phyloP scores from a whole-genome alignment of 345 rosid genomes.

The Raphanus sativus region DNA sequence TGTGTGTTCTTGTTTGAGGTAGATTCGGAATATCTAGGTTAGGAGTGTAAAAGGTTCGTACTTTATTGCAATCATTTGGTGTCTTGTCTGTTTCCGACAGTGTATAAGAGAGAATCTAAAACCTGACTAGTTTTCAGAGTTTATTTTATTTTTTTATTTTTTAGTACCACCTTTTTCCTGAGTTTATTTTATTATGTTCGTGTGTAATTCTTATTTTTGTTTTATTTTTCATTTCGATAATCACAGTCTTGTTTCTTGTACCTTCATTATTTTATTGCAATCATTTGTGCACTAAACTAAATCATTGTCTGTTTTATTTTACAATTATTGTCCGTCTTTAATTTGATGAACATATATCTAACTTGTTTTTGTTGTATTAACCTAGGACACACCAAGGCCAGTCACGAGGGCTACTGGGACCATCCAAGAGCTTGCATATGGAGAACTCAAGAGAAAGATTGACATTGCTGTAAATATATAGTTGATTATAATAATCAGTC shows the following conservation, averaged over 20 bases:
- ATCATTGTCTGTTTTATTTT: neutral
- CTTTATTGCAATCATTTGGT: conserved; percentile 26
- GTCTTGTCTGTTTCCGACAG: conserved; percentile 25
- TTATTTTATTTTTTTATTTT: neutral
- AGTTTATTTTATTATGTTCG: neutral
- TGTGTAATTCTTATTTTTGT: neutral
- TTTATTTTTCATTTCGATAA: conserved; percentile 11
- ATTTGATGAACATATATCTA: neutral
- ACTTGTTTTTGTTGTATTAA: conserved; percentile 8
- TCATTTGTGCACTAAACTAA: neutral
- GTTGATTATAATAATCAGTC: neutral
- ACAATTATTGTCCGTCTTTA: neutral
- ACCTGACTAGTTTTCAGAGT: conserved; percentile 7
- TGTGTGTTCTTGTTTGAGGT: neutral
- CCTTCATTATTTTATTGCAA: neutral
- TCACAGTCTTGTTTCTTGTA: neutral
- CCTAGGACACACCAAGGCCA: conserved; percentile 10
- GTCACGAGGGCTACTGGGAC: conserved; percentile 11
- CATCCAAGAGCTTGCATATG: conserved; percentile 40
- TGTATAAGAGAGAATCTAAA: neutral
- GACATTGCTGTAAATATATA: conserved; percentile 61
- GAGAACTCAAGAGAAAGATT: conserved; percentile 58
- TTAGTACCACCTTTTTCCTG: too few species aligned
- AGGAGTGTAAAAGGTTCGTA: neutral
- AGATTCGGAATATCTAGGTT: neutral